phyloP scores from a whole-genome alignment of 78 protist genomes.

The slime mould (Dictyostelium discoideum) region DNA sequence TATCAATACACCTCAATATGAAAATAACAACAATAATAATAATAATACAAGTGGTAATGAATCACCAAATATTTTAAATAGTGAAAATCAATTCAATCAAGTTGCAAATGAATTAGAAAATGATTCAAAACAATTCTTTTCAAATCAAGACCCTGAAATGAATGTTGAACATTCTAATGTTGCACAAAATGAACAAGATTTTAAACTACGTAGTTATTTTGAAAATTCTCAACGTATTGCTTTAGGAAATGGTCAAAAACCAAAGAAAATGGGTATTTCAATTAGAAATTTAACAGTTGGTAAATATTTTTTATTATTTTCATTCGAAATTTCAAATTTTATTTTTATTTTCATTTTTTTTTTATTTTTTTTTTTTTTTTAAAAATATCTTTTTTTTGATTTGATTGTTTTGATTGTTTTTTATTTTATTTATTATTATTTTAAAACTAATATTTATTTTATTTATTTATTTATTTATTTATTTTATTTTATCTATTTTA shows the following conservation, averaged over 20 bases:
- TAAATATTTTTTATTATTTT: no score
- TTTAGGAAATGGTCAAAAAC: conserved; percentile 31
- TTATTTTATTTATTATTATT: no score
- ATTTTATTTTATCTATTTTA: background rate
- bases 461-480: background rate
- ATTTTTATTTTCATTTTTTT: no score
- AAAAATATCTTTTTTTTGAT: no score
- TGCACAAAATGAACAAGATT: conserved; percentile 28
- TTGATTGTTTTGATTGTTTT: no score
- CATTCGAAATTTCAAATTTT: no score
- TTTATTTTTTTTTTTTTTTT: no score
- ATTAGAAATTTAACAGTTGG: conserved; percentile 44
- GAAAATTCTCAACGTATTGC: conserved; percentile 68
- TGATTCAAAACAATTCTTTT: background rate
- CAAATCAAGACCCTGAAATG: background rate
- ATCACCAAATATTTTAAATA: background rate
- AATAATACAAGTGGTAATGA: background rate
- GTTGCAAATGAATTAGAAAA: background rate
- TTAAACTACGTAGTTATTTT: conserved; percentile 53
- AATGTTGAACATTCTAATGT: background rate
- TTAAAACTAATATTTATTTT: background rate
- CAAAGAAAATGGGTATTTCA: conserved; percentile 53
- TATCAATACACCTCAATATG: background rate
- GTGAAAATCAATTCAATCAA: background rate
- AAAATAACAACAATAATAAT: background rate